Conservation (phyloP, 169 alveolate genomes). For the Babesia divergens region DNA sequence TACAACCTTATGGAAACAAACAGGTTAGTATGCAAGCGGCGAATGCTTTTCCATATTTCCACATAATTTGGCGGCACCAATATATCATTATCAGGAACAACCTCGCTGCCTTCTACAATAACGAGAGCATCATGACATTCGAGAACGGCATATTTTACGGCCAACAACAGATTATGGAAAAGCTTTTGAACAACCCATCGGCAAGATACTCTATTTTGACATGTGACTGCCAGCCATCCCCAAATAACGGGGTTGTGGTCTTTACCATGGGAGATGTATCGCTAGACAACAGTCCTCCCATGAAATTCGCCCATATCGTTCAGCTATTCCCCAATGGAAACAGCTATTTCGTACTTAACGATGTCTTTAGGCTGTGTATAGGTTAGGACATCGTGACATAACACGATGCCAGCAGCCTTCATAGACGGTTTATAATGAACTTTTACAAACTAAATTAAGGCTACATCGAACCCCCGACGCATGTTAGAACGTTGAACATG, state of each 20-base stretch:
- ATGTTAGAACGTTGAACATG: too few species aligned
- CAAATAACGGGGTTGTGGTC: conserved; percentile 63
- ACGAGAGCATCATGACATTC: conserved; percentile 84
- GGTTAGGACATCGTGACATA: conserved; percentile 9
- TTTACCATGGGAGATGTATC: conserved; percentile 57
- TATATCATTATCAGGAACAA: conserved; percentile 17
- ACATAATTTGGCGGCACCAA: background rate
- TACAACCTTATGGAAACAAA: conserved; percentile 57
- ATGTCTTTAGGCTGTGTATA: conserved; percentile 66
- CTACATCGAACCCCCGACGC: too few species aligned
- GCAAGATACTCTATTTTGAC: conserved; percentile 56
- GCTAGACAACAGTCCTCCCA: conserved; percentile 79
- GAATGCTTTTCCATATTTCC: background rate
- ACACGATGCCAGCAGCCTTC: background rate
- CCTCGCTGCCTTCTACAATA: conserved; percentile 73
- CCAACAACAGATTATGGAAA: conserved; percentile 76
- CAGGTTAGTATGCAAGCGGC: conserved; percentile 22
- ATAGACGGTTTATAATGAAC: too few species aligned
- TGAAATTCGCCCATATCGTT: conserved; percentile 77
- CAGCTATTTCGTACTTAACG: conserved; percentile 69
- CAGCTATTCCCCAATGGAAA: conserved; percentile 76
- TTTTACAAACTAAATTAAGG: too few species aligned
- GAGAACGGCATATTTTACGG: conserved; percentile 80
- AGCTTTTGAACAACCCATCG: conserved; percentile 66
- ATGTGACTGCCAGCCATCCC: conserved; percentile 70